These are phyloP conservation scores for Sporothrix pseudoabietina DNA, from an alignment of 2,329 filamentous ascomycete species.

Conservation along the genomic window DNA sequence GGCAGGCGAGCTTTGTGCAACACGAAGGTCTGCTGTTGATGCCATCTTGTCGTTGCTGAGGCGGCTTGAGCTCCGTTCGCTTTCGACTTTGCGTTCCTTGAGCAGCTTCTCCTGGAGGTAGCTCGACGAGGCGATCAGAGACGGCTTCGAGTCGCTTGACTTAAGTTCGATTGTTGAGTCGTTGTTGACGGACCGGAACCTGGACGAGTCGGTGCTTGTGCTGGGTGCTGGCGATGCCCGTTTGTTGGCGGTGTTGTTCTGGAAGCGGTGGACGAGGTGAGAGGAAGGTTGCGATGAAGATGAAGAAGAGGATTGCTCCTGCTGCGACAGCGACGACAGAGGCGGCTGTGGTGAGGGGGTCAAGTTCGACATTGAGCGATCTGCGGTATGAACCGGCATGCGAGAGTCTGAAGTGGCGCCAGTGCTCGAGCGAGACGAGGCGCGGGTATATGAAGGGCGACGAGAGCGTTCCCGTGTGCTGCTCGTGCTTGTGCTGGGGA, in stretches of 20 bases:
- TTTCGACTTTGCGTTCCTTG: constrained; percentile 54
- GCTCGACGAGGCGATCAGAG: constrained; percentile 48
- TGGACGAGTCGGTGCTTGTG: constrained; percentile 26
- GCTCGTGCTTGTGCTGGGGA: constrained; percentile 17
- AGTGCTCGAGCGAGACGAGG: constrained; percentile 29
- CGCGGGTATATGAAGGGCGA: constrained; percentile 29
- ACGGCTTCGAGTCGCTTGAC: constrained; percentile 45
- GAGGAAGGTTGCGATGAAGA: constrained; percentile 11
- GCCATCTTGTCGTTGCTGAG: constrained; percentile 45
- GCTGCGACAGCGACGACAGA: neutral
- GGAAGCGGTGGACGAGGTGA: constrained; percentile 31
- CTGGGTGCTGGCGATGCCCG: constrained; percentile 27
- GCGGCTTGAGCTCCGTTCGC: constrained; percentile 47
- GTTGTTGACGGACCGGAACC: constrained; percentile 26
- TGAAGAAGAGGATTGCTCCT: neutral
- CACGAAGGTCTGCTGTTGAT: constrained; percentile 46
- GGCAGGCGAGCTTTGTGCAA: constrained; percentile 46
- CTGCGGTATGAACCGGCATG: constrained; percentile 5
- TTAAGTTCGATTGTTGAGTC: constrained; percentile 46
- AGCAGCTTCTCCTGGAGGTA: constrained; percentile 60
- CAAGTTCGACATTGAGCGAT: constrained; percentile 24
- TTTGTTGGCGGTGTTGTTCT: constrained; percentile 18
- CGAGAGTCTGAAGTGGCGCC: constrained; percentile 23
- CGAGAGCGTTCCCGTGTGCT: constrained; percentile 26
- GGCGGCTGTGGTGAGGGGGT: constrained; percentile 31